A percentile compares a stretch with the other conserved stretches of the same genome.
phyloP scores from a whole-genome alignment of 208 protist genomes.

The Phytomonas francai region DNA sequence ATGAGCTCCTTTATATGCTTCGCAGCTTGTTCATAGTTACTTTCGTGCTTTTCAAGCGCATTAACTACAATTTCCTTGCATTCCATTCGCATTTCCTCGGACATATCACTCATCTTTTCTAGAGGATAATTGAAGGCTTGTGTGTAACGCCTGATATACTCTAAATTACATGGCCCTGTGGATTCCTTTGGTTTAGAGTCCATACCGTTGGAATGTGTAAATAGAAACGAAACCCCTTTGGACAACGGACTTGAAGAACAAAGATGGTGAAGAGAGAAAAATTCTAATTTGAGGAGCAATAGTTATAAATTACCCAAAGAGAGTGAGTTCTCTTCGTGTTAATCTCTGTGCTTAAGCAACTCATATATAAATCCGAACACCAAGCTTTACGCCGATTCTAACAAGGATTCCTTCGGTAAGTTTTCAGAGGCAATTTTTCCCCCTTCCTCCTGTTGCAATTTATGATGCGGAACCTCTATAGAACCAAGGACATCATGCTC shows the following conservation, averaged over 20 bases:
- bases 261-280: background rate
- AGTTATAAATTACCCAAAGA: background rate
- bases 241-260: constrained; percentile 1
- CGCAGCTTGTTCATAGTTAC: constrained; percentile 90
- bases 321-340: background rate
- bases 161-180: constrained; percentile 67
- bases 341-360: background rate
- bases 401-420: background rate
- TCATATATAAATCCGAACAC: background rate
- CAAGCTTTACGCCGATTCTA: background rate
- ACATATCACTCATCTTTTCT: constrained; percentile 93
- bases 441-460: background rate
- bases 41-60: constrained; percentile 88
- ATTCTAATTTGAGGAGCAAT: background rate
- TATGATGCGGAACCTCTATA: constrained; percentile 23
- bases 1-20: constrained; percentile 93
- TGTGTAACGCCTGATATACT: constrained; percentile 76
- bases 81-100: constrained; percentile 92
- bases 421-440: background rate
- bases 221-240: constrained; percentile 1
- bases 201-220: constrained; percentile 21
- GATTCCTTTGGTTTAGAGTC: constrained; percentile 67
- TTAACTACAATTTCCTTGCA: constrained; percentile 92
- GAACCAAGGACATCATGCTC: constrained; percentile 14
- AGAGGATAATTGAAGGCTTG: constrained; percentile 72